Evolutionary conservation across 768 basidiomycete species (phyloP), one percentile per base, ranked within the genome.

Genomic region (Auriscalpium vulgare): DNA sequence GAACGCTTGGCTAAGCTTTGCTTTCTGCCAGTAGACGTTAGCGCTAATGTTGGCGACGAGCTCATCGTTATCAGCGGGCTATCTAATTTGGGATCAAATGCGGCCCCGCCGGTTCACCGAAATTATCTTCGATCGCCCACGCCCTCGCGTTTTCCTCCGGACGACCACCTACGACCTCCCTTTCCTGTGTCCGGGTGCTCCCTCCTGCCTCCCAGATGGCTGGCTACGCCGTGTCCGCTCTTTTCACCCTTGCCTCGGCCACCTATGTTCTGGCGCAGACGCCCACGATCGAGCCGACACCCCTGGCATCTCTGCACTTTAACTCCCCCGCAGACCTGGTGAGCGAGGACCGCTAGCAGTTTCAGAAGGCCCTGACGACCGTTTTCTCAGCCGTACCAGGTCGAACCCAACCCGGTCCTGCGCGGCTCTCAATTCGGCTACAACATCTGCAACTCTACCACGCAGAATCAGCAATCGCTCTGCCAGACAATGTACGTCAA

Each of bases 401-500:
- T 72, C 38, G 76, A 79, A 48, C 66, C 75, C 44, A 68, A 69
- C 57, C 50, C 66, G 10, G 70, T 71, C 46, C 63, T 66, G 23
- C 82, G 86, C 54, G 85, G 85, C 13, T 63, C 71, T 13, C 87
- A 88, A 65, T 62, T 63, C 17, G 87, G 87, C 16, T 86, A 84
- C 74, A 86, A 85, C 67, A 63, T 71, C 10, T 87, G 85, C 68
- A 88, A 87, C 68, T 77, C 79, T 1, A 81, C 83, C 14, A 87
- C 87, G 0, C 74, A 81, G 55, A 78, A 74, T 67, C 79, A 79
- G 59, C 51, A 72, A 8, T 87, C 88, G 0, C 68, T 80, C 38
- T 91, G 88, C 67, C 88, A 91, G 68, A 90, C 87, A 0, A 71
- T 76, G 10, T 80, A 80, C 68, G 71, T 85, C 56, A 88, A 87